Evolutionary conservation across 2,329 filamentous ascomycete species (phyloP).

Genomic region (Gaeumannomyces tritici): DNA sequence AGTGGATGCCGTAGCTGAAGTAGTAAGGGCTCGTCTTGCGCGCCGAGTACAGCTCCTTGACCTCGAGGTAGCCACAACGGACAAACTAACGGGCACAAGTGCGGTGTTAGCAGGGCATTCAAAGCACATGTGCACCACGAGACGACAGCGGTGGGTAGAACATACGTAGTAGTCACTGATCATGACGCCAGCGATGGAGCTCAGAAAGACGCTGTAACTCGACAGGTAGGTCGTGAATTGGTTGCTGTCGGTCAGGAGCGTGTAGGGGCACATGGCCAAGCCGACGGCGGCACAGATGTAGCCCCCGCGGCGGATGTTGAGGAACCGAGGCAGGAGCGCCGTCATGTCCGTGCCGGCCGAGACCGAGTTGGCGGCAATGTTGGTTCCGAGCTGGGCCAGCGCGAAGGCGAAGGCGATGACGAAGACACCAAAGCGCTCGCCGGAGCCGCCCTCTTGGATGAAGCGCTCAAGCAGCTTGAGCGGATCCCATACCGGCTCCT

Average conservation of each 20-base stretch:
- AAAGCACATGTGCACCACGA: background rate
- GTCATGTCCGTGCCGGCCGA: constrained; percentile 78
- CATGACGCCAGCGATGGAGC: constrained; percentile 87
- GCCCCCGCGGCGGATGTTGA: constrained; percentile 79
- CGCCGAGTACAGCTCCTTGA: constrained; percentile 70
- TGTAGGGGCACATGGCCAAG: constrained; percentile 80
- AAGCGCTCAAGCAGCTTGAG: constrained; percentile 57
- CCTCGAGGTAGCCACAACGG: constrained; percentile 69
- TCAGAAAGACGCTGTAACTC: constrained; percentile 89
- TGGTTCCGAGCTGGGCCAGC: constrained; percentile 75
- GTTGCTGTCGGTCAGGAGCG: constrained; percentile 64
- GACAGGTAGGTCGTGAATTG: constrained; percentile 88
- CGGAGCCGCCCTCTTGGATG: constrained; percentile 58
- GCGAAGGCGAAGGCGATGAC: constrained; percentile 62
- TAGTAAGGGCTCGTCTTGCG: constrained; percentile 61
- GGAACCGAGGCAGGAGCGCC: constrained; percentile 65
- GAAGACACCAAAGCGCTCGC: constrained; percentile 66
- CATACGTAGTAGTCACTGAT: constrained; percentile 68
- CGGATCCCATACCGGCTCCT: constrained; percentile 63
- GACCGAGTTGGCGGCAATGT: constrained; percentile 79
- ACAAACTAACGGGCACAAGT: constrained; percentile 35
- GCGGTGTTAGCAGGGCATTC: background rate
- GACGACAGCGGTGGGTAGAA: background rate
- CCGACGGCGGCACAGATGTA: constrained; percentile 77
- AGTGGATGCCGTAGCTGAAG: constrained; percentile 65